phyloP scores from a whole-genome alignment of 1,139 yeast species.

The Ogataea hybrid region DNA sequence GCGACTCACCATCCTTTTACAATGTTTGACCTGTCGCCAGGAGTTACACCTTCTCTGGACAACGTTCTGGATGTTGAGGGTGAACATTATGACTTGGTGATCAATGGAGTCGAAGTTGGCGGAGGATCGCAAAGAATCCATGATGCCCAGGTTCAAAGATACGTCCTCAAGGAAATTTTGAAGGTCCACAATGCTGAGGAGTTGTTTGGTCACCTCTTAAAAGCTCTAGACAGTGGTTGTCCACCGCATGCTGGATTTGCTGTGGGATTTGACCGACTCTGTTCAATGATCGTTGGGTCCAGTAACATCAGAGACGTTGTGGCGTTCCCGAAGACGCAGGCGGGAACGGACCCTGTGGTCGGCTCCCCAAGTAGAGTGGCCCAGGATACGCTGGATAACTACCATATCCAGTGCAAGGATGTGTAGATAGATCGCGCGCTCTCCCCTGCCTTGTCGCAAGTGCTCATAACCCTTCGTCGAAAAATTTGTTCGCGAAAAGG shows the following conservation, averaged over 20 bases:
- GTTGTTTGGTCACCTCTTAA: too few relatives aligned
- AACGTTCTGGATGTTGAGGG: constrained; percentile 59
- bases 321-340: constrained; percentile 92
- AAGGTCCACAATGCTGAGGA: too few relatives aligned
- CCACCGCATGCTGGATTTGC: too few relatives aligned
- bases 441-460: not conserved
- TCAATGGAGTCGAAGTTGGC: constrained; percentile 93
- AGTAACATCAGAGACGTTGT: too few relatives aligned
- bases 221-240: too few relatives aligned
- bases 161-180: too few relatives aligned
- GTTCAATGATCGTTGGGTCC: too few relatives aligned
- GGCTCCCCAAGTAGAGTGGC: constrained; percentile 75
- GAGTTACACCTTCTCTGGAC: constrained; percentile 1
- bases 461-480: constrained; percentile 11
- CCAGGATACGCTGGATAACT: constrained; percentile 46
- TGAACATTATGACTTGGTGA: constrained; percentile 89
- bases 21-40: constrained; percentile 50
- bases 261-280: too few relatives aligned
- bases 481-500: constrained; percentile 11
- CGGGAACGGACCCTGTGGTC: constrained; percentile 86
- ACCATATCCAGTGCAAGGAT: constrained; percentile 37
- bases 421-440: not conserved
- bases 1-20: constrained; percentile 98
- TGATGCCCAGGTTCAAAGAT: too few relatives aligned
- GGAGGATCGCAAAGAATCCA: too few relatives aligned